Conservation (phyloP, 2,329 filamentous ascomycete species). For the Cercospora sesami region DNA sequence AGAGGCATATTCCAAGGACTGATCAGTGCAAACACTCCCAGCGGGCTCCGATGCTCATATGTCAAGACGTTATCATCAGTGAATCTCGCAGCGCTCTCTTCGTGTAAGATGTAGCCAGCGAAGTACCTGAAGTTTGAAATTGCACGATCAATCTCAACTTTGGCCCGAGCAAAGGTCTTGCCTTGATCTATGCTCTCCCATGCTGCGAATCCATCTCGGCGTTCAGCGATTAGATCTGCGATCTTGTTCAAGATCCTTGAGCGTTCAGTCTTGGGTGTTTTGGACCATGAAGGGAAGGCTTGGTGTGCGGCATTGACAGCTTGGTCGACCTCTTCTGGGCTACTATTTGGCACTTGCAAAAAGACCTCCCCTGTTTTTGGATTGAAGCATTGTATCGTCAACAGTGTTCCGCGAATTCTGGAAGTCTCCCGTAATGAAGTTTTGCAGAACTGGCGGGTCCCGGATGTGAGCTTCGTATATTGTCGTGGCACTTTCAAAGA, state of each 20-base stretch:
- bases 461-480: neutral
- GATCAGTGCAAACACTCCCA: constrained; percentile 19
- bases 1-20: constrained; percentile 21
- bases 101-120: constrained; percentile 19
- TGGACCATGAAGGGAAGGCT: constrained; percentile 16
- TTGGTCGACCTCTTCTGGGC: constrained; percentile 2
- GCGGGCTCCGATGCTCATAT: constrained; percentile 17
- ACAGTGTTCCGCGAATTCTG: neutral
- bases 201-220: constrained; percentile 8
- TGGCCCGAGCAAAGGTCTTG: constrained; percentile 18
- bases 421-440: constrained; percentile 16
- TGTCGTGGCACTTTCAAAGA: neutral
- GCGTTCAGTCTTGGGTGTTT: constrained; percentile 13
- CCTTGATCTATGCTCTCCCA: constrained; percentile 23
- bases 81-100: constrained; percentile 16
- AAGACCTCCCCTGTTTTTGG: constrained; percentile 13
- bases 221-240: constrained; percentile 13
- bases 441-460: constrained; percentile 6
- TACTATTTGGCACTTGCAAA: constrained; percentile 14
- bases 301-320: constrained; percentile 14
- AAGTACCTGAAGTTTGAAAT: constrained; percentile 20
- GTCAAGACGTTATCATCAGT: constrained; percentile 15
- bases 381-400: neutral
- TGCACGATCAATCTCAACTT: constrained; percentile 18
- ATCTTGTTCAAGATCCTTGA: constrained; percentile 9